phyloP scores from a whole-genome alignment of 179 eudicot species.

The Gypsophila paniculata region DNA sequence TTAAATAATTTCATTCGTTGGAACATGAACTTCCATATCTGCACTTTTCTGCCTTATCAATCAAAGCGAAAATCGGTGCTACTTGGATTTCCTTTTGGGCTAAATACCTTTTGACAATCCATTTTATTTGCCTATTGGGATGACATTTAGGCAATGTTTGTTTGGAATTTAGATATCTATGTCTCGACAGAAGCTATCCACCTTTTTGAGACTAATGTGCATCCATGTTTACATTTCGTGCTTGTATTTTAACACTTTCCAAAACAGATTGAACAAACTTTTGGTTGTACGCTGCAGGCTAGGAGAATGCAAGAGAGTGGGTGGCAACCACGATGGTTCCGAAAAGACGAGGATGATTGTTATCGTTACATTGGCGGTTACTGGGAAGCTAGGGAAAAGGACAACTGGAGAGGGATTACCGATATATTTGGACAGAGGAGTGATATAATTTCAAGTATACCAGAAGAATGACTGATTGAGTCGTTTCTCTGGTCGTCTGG shows the following conservation, averaged over 20 bases:
- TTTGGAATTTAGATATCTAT: neutral
- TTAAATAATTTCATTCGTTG: neutral
- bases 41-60: neutral
- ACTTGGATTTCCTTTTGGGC: neutral
- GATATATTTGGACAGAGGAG: conserved; percentile 68
- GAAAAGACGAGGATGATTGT: conserved; percentile 82
- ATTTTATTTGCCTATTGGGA: neutral
- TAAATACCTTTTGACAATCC: neutral
- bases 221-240: neutral
- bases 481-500: conserved; percentile 14
- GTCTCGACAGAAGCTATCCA: neutral
- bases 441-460: conserved; percentile 34
- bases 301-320: conserved; percentile 92
- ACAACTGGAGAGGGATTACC: conserved; percentile 65
- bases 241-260: neutral
- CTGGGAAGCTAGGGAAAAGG: conserved; percentile 83
- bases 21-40: neutral
- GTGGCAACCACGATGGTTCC: conserved; percentile 94
- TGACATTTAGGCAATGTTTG: neutral
- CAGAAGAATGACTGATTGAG: conserved; percentile 39
- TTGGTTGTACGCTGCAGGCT: conserved; percentile 47
- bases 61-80: neutral
- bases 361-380: conserved; percentile 77
- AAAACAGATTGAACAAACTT: neutral
- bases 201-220: neutral